phyloP scores from a whole-genome alignment of 1,284 basidiomycete genomes.

The Irpex sp. region DNA sequence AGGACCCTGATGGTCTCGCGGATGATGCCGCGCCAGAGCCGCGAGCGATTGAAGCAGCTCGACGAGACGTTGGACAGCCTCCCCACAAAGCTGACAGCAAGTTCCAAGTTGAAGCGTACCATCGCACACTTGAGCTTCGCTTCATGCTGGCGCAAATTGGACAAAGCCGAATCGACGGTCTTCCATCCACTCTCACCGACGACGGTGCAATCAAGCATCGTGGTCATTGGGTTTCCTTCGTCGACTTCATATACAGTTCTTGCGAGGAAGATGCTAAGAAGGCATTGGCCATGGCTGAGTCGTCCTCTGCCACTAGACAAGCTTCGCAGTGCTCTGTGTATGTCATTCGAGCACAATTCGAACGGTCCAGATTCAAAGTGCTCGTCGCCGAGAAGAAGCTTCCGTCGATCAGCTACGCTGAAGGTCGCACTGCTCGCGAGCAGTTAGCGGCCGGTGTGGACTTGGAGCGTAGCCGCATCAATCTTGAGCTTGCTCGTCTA shows the following conservation, averaged over 20 bases:
- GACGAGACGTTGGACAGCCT: slow-evolving; percentile 54
- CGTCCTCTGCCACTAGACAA: slow-evolving; percentile 26
- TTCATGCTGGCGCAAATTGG: slow-evolving; percentile 47
- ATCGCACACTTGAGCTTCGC: slow-evolving; percentile 51
- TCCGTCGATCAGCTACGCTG: neutral
- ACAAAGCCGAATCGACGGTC: slow-evolving; percentile 26
- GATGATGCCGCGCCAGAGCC: slow-evolving; percentile 43
- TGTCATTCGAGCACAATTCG: slow-evolving; percentile 25
- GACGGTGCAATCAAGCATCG: slow-evolving; percentile 17
- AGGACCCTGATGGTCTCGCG: slow-evolving; percentile 37
- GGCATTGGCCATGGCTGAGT: slow-evolving; percentile 34
- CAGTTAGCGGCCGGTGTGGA: slow-evolving; percentile 22
- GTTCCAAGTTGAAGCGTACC: slow-evolving; percentile 60
- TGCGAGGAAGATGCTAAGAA: slow-evolving; percentile 48
- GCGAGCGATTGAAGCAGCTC: slow-evolving; percentile 53
- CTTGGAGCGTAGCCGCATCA: neutral
- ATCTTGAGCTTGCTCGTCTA: neutral
- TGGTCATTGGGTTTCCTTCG: slow-evolving; percentile 43
- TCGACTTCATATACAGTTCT: slow-evolving; percentile 46
- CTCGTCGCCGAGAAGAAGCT: slow-evolving; percentile 10
- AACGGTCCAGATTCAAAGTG: slow-evolving; percentile 24
- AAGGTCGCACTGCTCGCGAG: neutral
- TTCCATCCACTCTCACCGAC: slow-evolving; percentile 13
- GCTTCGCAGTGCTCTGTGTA: slow-evolving; percentile 22
- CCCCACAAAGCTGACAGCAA: slow-evolving; percentile 60